These are phyloP conservation scores for Podospora australis DNA, from an alignment of 495 filamentous ascomycete species.

Conservation along the genomic window DNA sequence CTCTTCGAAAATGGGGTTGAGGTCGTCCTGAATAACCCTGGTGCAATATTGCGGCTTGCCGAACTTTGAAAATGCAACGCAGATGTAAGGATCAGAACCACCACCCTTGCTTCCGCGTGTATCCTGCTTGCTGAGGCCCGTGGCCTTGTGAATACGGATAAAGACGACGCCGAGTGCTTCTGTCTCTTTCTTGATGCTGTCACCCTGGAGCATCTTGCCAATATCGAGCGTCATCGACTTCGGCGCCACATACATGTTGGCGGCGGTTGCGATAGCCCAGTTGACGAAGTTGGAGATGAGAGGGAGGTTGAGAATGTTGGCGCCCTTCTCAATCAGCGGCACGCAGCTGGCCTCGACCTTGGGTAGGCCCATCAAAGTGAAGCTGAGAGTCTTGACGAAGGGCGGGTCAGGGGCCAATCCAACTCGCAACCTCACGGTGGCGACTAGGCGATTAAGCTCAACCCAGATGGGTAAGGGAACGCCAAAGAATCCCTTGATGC, in stretches of 20 bases:
- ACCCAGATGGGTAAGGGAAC: constrained; percentile 87
- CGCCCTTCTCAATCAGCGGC: constrained; percentile 79
- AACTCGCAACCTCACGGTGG: constrained; percentile 74
- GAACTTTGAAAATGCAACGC: constrained; percentile 66
- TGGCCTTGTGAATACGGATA: constrained; percentile 82
- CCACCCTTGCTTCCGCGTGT: constrained; percentile 72
- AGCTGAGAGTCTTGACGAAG: constrained; percentile 84
- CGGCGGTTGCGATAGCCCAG: constrained; percentile 82
- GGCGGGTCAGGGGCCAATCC: constrained; percentile 84
- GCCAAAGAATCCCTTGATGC: constrained; percentile 77
- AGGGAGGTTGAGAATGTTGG: constrained; percentile 88
- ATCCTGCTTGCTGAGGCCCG: constrained; percentile 88
- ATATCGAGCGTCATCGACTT: constrained; percentile 92
- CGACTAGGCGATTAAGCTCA: constrained; percentile 77
- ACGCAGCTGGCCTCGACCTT: constrained; percentile 87
- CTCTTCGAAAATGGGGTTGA: constrained; percentile 92
- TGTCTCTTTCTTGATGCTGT: constrained; percentile 84
- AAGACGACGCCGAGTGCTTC: constrained; percentile 80
- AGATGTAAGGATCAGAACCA: constrained; percentile 92
- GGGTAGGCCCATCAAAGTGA: constrained; percentile 87
- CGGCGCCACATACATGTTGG: constrained; percentile 89
- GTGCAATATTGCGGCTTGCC: constrained; percentile 98
- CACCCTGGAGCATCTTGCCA: constrained; percentile 80
- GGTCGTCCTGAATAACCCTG: constrained; percentile 85
- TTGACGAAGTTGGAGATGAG: constrained; percentile 96